Percentiles rank a stretch among this genome's conserved stretches.
These are phyloP conservation scores for Hymenoscyphus salicellus DNA, from an alignment of 2,329 filamentous ascomycete species.

Conservation along the genomic window DNA sequence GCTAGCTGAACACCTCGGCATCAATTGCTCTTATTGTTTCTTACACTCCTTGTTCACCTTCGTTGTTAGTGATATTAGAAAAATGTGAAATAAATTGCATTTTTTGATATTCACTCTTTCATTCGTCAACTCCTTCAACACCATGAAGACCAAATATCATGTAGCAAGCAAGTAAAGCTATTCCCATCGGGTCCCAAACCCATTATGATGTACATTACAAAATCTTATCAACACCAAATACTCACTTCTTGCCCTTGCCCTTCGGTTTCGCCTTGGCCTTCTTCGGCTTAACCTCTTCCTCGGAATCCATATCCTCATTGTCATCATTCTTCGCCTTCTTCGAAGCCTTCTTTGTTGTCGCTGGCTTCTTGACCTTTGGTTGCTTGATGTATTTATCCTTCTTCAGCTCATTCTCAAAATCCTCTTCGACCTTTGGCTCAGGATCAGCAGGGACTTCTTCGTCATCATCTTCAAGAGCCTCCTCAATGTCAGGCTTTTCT, in stretches of 20 bases:
- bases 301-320: conserved; percentile 26
- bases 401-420: conserved; percentile 77
- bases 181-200: neutral
- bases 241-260: conserved; percentile 30
- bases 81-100: neutral
- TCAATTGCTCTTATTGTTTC: too few relatives aligned
- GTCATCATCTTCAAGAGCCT: conserved; percentile 86
- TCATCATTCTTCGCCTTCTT: conserved; percentile 33
- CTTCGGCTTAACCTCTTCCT: conserved; percentile 29
- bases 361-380: conserved; percentile 69
- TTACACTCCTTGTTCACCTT: too few relatives aligned
- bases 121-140: neutral
- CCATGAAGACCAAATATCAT: neutral
- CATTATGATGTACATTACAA: conserved; percentile 1
- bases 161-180: neutral
- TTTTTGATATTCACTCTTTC: neutral
- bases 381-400: conserved; percentile 96
- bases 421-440: conserved; percentile 57
- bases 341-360: conserved; percentile 47
- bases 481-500: conserved; percentile 82
- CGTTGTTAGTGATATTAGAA: too few relatives aligned
- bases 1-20: too few relatives aligned
- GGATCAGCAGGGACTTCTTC: conserved; percentile 59
- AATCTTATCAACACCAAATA: conserved; percentile 6
- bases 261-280: conserved; percentile 30